These are phyloP conservation scores for Fagopyrum homotropicum DNA, from an alignment of 148 eudicot genomes.

Conservation along the genomic window DNA sequence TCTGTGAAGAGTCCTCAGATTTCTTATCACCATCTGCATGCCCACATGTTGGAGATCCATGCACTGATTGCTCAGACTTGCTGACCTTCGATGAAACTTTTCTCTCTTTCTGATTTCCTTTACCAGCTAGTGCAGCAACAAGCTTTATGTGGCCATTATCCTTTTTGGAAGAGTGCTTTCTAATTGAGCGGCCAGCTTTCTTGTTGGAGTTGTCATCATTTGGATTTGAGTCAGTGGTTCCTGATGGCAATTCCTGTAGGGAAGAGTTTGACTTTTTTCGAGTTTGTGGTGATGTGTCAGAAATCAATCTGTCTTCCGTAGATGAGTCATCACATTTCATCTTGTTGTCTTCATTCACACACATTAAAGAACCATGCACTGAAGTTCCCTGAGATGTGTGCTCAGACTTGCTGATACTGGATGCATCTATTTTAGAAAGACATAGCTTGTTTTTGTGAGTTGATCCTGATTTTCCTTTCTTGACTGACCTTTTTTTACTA, in stretches of 20 bases:
- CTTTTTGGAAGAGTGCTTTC: constrained; percentile 5
- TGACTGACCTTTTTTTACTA: constrained; percentile 62
- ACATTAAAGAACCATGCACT: constrained; percentile 31
- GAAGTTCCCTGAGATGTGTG: constrained; percentile 34
- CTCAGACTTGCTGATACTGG: constrained; percentile 27
- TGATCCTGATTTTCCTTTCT: constrained; percentile 42
- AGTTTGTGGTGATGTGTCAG: constrained; percentile 24
- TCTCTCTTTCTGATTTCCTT: constrained; percentile 9
- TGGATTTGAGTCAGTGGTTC: not conserved
- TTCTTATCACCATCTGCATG: constrained; percentile 5
- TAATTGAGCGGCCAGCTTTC: not conserved
- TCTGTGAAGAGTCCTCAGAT: not conserved
- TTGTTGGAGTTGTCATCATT: not conserved
- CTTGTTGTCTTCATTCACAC: constrained; percentile 25
- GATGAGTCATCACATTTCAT: constrained; percentile 21
- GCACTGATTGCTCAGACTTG: constrained; percentile 3
- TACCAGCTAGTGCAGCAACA: not conserved
- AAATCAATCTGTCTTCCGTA: constrained; percentile 18
- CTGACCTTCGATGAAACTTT: constrained; percentile 1
- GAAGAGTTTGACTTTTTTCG: constrained; percentile 4
- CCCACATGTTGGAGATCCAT: not conserved
- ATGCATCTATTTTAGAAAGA: constrained; percentile 23
- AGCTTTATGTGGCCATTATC: constrained; percentile 6
- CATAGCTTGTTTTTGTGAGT: constrained; percentile 25
- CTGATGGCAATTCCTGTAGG: not conserved